phyloP scores from a whole-genome alignment of 2,329 filamentous ascomycete genomes.

The Beauveria brongniartii region DNA sequence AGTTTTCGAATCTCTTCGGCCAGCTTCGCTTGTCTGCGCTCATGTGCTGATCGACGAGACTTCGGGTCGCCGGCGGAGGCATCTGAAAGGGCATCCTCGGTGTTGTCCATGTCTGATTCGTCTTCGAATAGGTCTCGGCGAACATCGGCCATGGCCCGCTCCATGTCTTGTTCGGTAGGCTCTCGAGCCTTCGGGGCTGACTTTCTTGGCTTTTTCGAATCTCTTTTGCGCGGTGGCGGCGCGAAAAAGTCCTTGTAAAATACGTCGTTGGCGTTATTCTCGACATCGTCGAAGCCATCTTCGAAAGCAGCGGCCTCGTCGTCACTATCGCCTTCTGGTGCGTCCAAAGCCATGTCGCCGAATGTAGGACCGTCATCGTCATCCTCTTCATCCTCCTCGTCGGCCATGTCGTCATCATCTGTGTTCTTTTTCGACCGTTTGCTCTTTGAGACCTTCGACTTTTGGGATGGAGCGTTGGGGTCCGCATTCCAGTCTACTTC shows the following conservation, averaged over 20 bases:
- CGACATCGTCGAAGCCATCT: slow-evolving; percentile 47
- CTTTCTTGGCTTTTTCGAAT: slow-evolving; percentile 37
- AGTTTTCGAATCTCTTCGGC: slow-evolving; percentile 85
- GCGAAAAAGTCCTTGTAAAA: slow-evolving; percentile 93
- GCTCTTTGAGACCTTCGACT: slow-evolving; percentile 14
- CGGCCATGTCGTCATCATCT: slow-evolving; percentile 27
- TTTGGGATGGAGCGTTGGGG: slow-evolving; percentile 44
- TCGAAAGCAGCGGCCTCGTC: slow-evolving; percentile 51
- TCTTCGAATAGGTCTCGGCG: slow-evolving; percentile 88
- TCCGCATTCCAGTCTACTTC: slow-evolving; percentile 82
- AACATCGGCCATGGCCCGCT: slow-evolving; percentile 78
- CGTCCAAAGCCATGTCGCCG: slow-evolving; percentile 67
- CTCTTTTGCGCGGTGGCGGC: slow-evolving; percentile 71
- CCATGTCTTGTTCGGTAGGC: slow-evolving; percentile 58
- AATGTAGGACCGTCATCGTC: slow-evolving; percentile 79
- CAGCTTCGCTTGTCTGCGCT: slow-evolving; percentile 77
- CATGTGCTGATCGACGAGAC: slow-evolving; percentile 74
- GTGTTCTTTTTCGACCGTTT: slow-evolving; percentile 21
- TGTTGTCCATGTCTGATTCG: slow-evolving; percentile 54
- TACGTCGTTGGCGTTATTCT: slow-evolving; percentile 74
- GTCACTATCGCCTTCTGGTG: slow-evolving; percentile 58
- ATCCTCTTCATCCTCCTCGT: slow-evolving; percentile 54
- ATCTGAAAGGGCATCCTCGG: slow-evolving; percentile 44
- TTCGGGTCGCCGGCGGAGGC: slow-evolving; percentile 61
- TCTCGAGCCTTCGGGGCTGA: slow-evolving; percentile 31